phyloP scores from a whole-genome alignment of 352 stramenopile species.

The Phytopythium delawarense region DNA sequence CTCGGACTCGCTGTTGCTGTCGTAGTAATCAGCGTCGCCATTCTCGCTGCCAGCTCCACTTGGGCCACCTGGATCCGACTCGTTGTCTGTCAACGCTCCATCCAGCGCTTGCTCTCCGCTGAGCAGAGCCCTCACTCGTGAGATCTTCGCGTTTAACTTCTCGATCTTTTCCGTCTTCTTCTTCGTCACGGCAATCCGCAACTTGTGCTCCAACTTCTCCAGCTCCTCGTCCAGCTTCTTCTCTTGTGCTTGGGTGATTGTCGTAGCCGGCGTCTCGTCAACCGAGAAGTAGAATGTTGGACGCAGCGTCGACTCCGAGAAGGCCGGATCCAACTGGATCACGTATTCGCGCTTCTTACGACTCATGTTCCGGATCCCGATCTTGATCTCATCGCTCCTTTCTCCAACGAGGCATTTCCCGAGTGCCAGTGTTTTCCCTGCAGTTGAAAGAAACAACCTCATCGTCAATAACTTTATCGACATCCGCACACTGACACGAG shows the following conservation, averaged over 20 bases:
- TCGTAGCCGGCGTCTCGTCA: slow-evolving; percentile 74
- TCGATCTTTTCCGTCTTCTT: slow-evolving; percentile 88
- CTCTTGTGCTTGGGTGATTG: slow-evolving; percentile 87
- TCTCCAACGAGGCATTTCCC: slow-evolving; percentile 82
- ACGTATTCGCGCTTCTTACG: slow-evolving; percentile 86
- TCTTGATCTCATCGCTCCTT: slow-evolving; percentile 82
- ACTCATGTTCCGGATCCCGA: slow-evolving; percentile 84
- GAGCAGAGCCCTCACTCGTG: slow-evolving; percentile 67
- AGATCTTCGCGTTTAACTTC: slow-evolving; percentile 83
- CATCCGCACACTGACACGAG: neutral
- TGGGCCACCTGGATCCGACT: slow-evolving; percentile 25
- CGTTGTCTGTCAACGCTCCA: slow-evolving; percentile 33
- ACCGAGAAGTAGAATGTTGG: slow-evolving; percentile 83
- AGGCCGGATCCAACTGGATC: slow-evolving; percentile 76
- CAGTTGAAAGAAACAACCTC: slow-evolving; percentile 7
- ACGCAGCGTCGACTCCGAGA: slow-evolving; percentile 57
- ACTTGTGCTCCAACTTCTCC: slow-evolving; percentile 88
- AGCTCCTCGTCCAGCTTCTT: slow-evolving; percentile 89
- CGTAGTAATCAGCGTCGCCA: slow-evolving; percentile 47
- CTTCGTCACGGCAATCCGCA: slow-evolving; percentile 86
- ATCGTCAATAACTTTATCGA: neutral
- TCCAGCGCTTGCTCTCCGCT: slow-evolving; percentile 67
- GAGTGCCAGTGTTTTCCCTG: slow-evolving; percentile 78
- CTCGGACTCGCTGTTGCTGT: slow-evolving; percentile 88
- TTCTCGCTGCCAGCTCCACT: slow-evolving; percentile 25